Evolutionary conservation across 495 filamentous ascomycete species (phyloP), one percentile per base, ranked within the genome.

Genomic region (Halenospora varia): DNA sequence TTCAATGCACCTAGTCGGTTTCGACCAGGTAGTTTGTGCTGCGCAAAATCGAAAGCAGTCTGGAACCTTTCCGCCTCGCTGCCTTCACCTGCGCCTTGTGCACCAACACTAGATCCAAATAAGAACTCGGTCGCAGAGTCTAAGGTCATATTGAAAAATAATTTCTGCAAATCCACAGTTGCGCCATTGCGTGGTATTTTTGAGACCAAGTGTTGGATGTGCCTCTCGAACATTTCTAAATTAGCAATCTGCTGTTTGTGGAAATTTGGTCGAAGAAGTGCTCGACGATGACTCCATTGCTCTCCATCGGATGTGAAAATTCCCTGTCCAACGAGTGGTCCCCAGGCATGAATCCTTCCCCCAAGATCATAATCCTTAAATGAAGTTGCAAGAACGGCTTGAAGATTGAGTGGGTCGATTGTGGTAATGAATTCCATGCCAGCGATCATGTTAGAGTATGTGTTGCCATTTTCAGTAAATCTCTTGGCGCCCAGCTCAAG

Each of bases 121-220:
- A 61, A 35, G 25, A 61, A 48, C 2, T 50, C 45, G 23, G 39
- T 57, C 9, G 51, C 22, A 35, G 39, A 20, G 8, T 61, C 53
- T 13, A 61, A 17, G 15, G 42, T 24, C 22, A 84, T 56, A 24
- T 73, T 70, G 63, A 80, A 79, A 65, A 86, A 82, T 4, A 82
- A 72, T 2, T 69, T 69, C 56, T 83, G 77, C 25, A 86, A 77
- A 53, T 83, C 79, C 46, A 84, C 77, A 25, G 69, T 66, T 18
- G 59, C 50, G 13, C 66, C 69, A 29, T 69, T 60, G 35, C 62
- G 59, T 10, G 62, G 58, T 19, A 71, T 57, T 25, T 64, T 51
- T 15, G 48, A 45, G 39, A 85, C 68, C 4, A 84, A 61, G 17
- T 76, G 71, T 3, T 70, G 62, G 41, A 82, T 52, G 54, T 72